A percentile compares a stretch with the other conserved stretches of the same genome.
Conservation (phyloP, 257 asterid genomes). For the Galeopsis tetrahit region DNA sequence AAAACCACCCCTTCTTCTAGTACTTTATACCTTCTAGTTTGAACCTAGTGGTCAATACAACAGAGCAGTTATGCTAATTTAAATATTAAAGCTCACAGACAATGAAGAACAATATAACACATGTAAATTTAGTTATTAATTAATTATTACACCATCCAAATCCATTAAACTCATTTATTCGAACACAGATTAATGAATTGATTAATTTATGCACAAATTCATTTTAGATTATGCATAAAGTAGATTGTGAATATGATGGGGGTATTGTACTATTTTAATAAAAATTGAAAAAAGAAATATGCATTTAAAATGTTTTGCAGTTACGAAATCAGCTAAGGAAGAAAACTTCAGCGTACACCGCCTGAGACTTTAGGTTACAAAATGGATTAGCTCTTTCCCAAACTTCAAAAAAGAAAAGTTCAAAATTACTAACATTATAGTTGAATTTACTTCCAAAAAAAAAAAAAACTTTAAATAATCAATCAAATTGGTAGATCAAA, state of each 20-base stretch:
- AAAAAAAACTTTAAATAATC: too few species aligned
- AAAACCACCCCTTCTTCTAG: too few species aligned
- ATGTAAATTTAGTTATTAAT: neutral
- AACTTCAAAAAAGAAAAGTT: neutral
- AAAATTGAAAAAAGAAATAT: neutral
- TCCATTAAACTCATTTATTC: too few species aligned
- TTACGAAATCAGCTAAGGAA: slow-evolving; percentile 13
- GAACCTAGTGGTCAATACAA: neutral
- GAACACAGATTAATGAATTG: too few species aligned
- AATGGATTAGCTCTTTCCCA: slow-evolving; percentile 24
- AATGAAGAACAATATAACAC: neutral
- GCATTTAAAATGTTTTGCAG: neutral
- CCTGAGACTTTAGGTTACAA: slow-evolving; percentile 21
- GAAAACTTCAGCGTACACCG: slow-evolving; percentile 39
- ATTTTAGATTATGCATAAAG: too few species aligned
- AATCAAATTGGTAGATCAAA: too few species aligned
- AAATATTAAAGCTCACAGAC: neutral
- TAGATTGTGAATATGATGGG: too few species aligned
- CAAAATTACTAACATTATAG: neutral
- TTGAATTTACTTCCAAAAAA: too few species aligned
- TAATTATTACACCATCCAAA: neutral
- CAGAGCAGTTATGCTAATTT: neutral
- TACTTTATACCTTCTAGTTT: neutral
- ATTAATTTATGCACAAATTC: too few species aligned
- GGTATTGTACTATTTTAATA: too few species aligned